Percentiles rank a stretch among this genome's conserved stretches.
phyloP scores from a whole-genome alignment of 768 basidiomycete genomes.

The Phaeolepiota aurea region DNA sequence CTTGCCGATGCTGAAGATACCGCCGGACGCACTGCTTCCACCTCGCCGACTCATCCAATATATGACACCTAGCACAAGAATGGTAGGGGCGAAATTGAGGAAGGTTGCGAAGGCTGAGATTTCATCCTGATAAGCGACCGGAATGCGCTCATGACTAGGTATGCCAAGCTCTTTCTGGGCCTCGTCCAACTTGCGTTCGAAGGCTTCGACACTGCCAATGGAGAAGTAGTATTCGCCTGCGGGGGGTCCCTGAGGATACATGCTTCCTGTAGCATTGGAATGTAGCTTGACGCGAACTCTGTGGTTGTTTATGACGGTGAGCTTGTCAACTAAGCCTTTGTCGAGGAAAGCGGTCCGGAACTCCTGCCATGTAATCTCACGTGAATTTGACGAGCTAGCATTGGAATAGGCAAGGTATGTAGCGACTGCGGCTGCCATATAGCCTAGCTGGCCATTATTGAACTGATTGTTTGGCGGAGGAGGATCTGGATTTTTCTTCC shows the following conservation, averaged over 20 bases:
- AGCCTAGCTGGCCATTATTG: conserved; percentile 46
- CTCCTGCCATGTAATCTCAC: conserved; percentile 99
- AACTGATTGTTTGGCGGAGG: conserved; percentile 51
- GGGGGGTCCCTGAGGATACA: conserved; percentile 55
- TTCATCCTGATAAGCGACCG: conserved; percentile 95
- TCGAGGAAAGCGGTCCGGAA: conserved; percentile 96
- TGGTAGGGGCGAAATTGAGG: conserved; percentile 90
- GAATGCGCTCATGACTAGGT: conserved; percentile 87
- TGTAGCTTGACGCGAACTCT: conserved; percentile 91
- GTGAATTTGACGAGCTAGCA: conserved; percentile 44
- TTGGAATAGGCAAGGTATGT: conserved; percentile 61
- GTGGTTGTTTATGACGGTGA: conserved; percentile 84
- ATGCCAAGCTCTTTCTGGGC: conserved; percentile 91
- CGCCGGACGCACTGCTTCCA: conserved; percentile 61
- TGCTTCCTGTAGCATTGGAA: conserved; percentile 75
- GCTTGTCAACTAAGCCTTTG: conserved; percentile 91
- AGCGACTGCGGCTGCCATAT: conserved; percentile 44
- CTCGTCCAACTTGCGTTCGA: conserved; percentile 91
- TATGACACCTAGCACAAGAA: conserved; percentile 84
- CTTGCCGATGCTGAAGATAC: conserved; percentile 97
- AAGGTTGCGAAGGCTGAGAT: conserved; percentile 75
- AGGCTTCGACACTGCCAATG: conserved; percentile 94
- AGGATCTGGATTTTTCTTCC: conserved; percentile 8
- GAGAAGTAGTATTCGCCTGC: conserved; percentile 82
- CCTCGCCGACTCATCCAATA: conserved; percentile 81